Evolutionary conservation across 2,329 filamentous ascomycete genomes (phyloP).

Genomic region (Penicillium sp.): DNA sequence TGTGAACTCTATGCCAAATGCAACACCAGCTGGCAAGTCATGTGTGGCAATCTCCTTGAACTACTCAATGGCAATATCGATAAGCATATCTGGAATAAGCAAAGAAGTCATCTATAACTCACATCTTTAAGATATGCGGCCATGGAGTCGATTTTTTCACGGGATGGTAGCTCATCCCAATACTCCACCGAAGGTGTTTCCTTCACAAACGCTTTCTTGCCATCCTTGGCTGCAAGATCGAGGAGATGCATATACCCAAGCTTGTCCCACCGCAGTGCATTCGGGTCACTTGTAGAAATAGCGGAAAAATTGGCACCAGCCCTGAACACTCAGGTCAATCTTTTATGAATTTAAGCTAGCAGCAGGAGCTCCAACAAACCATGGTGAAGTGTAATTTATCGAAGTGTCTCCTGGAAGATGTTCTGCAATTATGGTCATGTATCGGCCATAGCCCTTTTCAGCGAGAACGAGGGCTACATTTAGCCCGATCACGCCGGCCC

Average conservation of each 20-base stretch:
- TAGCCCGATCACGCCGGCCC: constrained; percentile 1
- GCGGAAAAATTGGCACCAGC: constrained; percentile 48
- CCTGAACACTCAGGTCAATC: constrained; percentile 16
- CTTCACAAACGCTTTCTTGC: constrained; percentile 39
- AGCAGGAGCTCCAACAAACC: constrained; percentile 19
- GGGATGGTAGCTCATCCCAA: constrained; percentile 42
- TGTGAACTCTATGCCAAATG: constrained; percentile 38
- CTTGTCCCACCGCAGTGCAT: constrained; percentile 45
- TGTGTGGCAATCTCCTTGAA: constrained; percentile 24
- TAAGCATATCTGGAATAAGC: not conserved
- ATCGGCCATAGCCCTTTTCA: not conserved
- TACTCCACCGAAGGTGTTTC: constrained; percentile 36
- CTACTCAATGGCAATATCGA: not conserved
- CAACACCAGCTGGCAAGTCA: constrained; percentile 33
- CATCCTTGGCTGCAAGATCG: constrained; percentile 29
- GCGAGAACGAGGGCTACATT: constrained; percentile 6
- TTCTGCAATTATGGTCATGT: constrained; percentile 39
- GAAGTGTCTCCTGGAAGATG: constrained; percentile 43
- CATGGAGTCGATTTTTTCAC: constrained; percentile 44
- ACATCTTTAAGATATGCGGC: constrained; percentile 44
- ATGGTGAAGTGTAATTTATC: constrained; percentile 43
- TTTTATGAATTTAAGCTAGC: not conserved
- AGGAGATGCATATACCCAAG: constrained; percentile 43
- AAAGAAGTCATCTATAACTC: not conserved
- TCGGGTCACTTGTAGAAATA: constrained; percentile 43